Evolutionary conservation across 148 eudicot genomes (phyloP), one percentile per base, ranked within the genome.

Genomic region (Arbutus unedo): DNA sequence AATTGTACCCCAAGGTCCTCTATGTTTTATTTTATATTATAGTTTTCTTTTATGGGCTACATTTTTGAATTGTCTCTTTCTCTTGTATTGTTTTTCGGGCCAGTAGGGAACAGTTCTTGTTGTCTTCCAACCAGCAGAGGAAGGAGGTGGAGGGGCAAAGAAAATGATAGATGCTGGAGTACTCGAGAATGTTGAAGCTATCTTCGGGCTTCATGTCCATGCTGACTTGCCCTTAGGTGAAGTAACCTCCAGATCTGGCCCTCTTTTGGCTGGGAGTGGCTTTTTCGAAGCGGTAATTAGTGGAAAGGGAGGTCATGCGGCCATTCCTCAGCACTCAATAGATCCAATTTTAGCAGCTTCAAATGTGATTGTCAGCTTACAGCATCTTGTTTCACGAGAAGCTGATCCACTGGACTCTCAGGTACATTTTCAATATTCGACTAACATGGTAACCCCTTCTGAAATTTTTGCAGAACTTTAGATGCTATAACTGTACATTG

Each of bases 321-420:
- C 92, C 74, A 86, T 92, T 76, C 94, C 94, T 83, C 92, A 92
- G 79, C 93, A 90, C 78, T 85, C 91, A 45, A 89, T 91, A 19
- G 90, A 91, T 79, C 93, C 95, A 3, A 89, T 92, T 62, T 83
- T 92, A 73, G 92, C 95, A 59, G 92, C 95, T 56, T 91, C 95
- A 41, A 89, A 88, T 76, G 93, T 92, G 25, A 85, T 92, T 81
- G 91, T 92, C 60, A 92, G 95, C 83, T 85, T 92, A 67, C 95
- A 92, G 73, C 92, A 91, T 75, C 89, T 92, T 60, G 91, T 92
- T 54, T 92, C 95, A 59, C 86, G 95, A 18, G 95, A 92, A 91
- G 90, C 93, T 80, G 93, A 92, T 88, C 95, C 95, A 64, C 88
- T 92, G 57, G 95, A 92, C 67, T 91, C 93, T 83, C 92, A 91